These are phyloP conservation scores for Elsinoe arachidis DNA, from an alignment of 2,329 filamentous ascomycete species.

Conservation along the genomic window DNA sequence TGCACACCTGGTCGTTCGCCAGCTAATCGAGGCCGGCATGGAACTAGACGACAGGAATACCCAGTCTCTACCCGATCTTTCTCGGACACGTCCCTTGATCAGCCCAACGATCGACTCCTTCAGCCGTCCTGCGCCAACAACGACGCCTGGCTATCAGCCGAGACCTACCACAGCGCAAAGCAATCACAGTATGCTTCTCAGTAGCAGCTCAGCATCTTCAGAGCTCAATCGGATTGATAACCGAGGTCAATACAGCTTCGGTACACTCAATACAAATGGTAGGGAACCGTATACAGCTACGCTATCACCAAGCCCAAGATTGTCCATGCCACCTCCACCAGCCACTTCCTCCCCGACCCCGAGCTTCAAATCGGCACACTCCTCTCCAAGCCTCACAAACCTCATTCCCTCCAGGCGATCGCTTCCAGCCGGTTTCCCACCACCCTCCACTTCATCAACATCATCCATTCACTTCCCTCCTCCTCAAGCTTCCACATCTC, in stretches of 20 bases:
- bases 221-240: neutral
- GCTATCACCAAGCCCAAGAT: neutral
- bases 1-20: conserved; percentile 19
- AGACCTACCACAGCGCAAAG: neutral
- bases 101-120: neutral
- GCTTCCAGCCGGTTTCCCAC: neutral
- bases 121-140: neutral
- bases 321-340: neutral
- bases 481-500: no score
- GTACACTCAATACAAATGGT: neutral
- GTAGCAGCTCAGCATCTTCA: neutral
- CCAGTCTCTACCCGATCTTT: neutral
- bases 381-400: no score
- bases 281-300: neutral
- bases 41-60: neutral
- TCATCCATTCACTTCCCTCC: neutral
- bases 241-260: neutral
- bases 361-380: no score
- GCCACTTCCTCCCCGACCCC: neutral
- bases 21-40: conserved; percentile 16
- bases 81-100: neutral
- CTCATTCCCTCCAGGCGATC: neutral
- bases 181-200: neutral
- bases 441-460: neutral
- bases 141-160: neutral